Evolutionary conservation across 768 basidiomycete genomes (phyloP).

Genomic region (Boletus insuetus): DNA sequence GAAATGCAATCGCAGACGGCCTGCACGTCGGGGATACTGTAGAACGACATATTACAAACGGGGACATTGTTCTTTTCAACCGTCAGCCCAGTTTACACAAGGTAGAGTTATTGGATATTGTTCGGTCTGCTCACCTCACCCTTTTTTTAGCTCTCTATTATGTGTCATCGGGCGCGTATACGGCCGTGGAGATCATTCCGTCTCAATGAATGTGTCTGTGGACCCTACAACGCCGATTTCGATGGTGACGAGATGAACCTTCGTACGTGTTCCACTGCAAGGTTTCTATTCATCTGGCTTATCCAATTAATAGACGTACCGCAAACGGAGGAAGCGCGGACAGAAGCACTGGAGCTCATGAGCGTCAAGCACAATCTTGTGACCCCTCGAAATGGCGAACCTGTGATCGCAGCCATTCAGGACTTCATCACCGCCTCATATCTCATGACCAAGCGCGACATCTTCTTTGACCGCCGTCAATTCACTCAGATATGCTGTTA

Average conservation of each 20-base stretch:
- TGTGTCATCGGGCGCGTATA: conserved; percentile 97
- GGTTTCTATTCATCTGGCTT: not conserved
- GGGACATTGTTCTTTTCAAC: conserved; percentile 96
- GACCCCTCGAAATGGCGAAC: conserved; percentile 97
- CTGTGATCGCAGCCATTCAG: conserved; percentile 98
- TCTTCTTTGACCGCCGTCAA: conserved; percentile 89
- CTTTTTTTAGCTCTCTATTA: conserved; percentile 80
- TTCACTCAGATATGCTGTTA: conserved; percentile 98
- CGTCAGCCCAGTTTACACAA: conserved; percentile 98
- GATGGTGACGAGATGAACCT: conserved; percentile 99
- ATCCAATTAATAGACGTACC: conserved; percentile 71
- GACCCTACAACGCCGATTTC: conserved; percentile 98
- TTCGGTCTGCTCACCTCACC: conserved; percentile 1
- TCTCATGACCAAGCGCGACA: conserved; percentile 89
- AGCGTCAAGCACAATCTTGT: conserved; percentile 95
- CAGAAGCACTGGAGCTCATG: conserved; percentile 97
- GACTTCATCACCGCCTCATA: conserved; percentile 99
- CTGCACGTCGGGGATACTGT: conserved; percentile 88
- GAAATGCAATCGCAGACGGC: conserved; percentile 75
- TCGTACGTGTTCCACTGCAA: conserved; percentile 51
- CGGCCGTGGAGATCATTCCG: conserved; percentile 97
- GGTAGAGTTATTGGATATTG: conserved; percentile 36
- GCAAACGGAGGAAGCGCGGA: conserved; percentile 97
- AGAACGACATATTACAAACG: conserved; percentile 92
- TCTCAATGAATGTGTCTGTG: conserved; percentile 98